phyloP scores from a whole-genome alignment of 768 basidiomycete genomes.

The Collybiopsis luxurians region DNA sequence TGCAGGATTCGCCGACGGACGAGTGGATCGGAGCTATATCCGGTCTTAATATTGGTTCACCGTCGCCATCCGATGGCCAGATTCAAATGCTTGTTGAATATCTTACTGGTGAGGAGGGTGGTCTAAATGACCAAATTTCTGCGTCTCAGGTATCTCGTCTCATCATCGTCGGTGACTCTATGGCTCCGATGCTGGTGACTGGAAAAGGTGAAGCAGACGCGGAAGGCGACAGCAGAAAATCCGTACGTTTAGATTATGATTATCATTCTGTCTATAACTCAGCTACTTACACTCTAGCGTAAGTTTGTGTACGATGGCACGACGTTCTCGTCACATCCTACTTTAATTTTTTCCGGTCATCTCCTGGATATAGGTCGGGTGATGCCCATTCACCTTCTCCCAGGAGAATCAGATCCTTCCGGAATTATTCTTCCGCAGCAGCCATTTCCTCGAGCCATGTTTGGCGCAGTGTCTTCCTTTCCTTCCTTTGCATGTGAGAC shows the following conservation, averaged over 20 bases:
- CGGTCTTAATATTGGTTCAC: constrained; percentile 76
- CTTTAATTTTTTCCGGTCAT: constrained; percentile 61
- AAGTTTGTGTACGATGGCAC: constrained; percentile 63
- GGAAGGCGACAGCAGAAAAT: constrained; percentile 47
- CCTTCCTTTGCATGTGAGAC: constrained; percentile 75
- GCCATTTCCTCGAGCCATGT: constrained; percentile 88
- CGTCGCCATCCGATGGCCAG: constrained; percentile 62
- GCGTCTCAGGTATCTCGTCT: constrained; percentile 78
- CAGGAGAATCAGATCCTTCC: constrained; percentile 86
- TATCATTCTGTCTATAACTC: background rate
- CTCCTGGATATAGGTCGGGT: constrained; percentile 73
- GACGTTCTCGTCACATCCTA: constrained; percentile 75
- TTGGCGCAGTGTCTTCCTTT: constrained; percentile 59
- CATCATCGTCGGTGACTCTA: constrained; percentile 88
- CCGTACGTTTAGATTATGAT: constrained; percentile 37
- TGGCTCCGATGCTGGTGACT: constrained; percentile 46
- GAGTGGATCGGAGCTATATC: constrained; percentile 87
- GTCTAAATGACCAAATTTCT: constrained; percentile 56
- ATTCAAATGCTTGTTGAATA: constrained; percentile 90
- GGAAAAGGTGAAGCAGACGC: constrained; percentile 29
- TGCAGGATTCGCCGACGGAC: constrained; percentile 31
- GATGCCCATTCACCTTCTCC: constrained; percentile 85
- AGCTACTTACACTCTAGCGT: constrained; percentile 39
- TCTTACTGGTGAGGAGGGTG: constrained; percentile 81
- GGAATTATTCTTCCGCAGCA: constrained; percentile 93